A percentile compares a stretch with the other conserved stretches of the same genome.
Conservation (phyloP, 768 basidiomycete genomes). For the Rhodotorula graminis region DNA sequence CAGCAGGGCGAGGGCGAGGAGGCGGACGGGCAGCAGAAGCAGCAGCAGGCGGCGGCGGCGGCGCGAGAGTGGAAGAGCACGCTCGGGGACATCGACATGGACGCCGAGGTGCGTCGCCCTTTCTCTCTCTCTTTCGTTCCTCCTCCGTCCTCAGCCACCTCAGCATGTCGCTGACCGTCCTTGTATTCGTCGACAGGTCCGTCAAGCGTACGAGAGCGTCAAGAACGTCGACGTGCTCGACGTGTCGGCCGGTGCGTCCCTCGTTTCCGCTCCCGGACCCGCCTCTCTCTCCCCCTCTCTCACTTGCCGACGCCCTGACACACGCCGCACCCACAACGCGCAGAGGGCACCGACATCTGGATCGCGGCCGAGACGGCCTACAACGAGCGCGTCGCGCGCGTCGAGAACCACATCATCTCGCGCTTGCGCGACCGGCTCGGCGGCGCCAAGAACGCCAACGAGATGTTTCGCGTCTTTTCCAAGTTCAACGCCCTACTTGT, state of each 20-base stretch:
- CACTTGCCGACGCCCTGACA: too few species aligned
- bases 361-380: conserved; percentile 94
- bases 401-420: conserved; percentile 98
- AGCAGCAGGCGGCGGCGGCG: conserved; percentile 36
- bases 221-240: conserved; percentile 95
- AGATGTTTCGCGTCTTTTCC: conserved; percentile 99
- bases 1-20: not conserved
- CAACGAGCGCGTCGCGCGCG: conserved; percentile 91
- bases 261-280: too few species aligned
- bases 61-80: conserved; percentile 61
- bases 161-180: not conserved
- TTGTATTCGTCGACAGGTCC: conserved; percentile 51
- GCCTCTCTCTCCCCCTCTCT: not conserved
- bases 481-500: conserved; percentile 98
- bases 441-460: conserved; percentile 93
- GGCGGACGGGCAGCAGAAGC: conserved; percentile 51
- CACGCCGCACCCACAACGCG: not conserved
- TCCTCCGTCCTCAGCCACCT: not conserved
- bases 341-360: conserved; percentile 97
- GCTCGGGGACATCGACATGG: conserved; percentile 81
- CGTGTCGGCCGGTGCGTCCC: conserved; percentile 71
- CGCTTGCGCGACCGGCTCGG: conserved; percentile 83
- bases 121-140: not conserved
- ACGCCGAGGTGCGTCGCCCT: conserved; percentile 60
- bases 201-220: conserved; percentile 92